These are phyloP conservation scores for Apiotrichum laibachii DNA, from an alignment of 1,284 basidiomycete species.

Conservation along the genomic window DNA sequence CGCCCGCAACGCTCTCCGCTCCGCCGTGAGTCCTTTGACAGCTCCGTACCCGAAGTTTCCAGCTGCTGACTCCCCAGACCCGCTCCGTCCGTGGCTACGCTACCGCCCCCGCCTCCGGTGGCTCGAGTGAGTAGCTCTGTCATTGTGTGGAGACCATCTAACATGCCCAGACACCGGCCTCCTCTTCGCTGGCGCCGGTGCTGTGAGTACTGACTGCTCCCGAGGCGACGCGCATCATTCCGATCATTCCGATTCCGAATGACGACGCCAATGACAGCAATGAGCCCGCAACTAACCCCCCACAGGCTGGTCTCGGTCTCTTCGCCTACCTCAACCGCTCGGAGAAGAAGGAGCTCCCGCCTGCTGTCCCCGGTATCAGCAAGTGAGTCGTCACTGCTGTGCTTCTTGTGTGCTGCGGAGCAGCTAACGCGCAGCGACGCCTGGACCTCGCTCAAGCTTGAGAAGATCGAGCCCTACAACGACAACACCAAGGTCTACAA, in stretches of 20 bases:
- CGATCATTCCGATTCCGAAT: neutral
- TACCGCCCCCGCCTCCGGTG: slow-evolving; percentile 11
- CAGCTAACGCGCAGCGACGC: slow-evolving; percentile 31
- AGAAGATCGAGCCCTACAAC: slow-evolving; percentile 84
- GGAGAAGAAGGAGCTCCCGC: slow-evolving; percentile 9
- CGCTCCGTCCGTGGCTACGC: slow-evolving; percentile 13
- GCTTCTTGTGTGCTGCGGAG: neutral
- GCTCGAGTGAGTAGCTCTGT: slow-evolving; percentile 1
- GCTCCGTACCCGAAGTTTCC: neutral
- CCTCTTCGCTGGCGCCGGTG: slow-evolving; percentile 36
- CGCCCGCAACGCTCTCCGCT: slow-evolving; percentile 18
- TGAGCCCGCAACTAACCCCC: neutral
- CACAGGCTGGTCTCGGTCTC: slow-evolving; percentile 40
- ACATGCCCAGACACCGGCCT: slow-evolving; percentile 20
- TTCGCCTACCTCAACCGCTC: slow-evolving; percentile 40
- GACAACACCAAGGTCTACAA: slow-evolving; percentile 82
- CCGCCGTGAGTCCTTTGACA: slow-evolving; percentile 9
- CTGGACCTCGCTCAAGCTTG: slow-evolving; percentile 64
- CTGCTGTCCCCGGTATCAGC: slow-evolving; percentile 25
- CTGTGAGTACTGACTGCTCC: slow-evolving; percentile 21
- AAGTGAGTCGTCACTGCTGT: slow-evolving; percentile 26
- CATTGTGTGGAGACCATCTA: neutral
- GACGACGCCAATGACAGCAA: neutral
- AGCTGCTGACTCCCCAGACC: neutral
- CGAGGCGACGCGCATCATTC: neutral